Conservation (phyloP, 108 stramenopile genomes). For the Discostella stelligeroides region DNA sequence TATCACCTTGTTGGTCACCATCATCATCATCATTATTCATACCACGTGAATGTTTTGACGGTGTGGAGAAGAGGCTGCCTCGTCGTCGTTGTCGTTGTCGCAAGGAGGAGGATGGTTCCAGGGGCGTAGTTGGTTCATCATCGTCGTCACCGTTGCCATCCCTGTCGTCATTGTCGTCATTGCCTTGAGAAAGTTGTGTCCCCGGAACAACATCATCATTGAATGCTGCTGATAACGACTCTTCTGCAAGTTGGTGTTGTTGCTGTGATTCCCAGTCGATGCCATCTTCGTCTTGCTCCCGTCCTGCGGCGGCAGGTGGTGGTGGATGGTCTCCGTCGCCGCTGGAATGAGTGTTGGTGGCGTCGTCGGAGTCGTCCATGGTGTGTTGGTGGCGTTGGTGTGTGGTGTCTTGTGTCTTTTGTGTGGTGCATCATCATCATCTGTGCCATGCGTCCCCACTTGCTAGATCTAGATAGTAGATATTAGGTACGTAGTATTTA, state of each 20-base stretch:
- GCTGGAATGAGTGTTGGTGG: not conserved
- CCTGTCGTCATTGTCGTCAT: constrained; percentile 12
- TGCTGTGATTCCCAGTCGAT: not conserved
- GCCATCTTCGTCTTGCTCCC: too few relatives aligned
- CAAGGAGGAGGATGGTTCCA: not conserved
- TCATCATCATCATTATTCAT: not conserved
- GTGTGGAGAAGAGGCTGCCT: not conserved
- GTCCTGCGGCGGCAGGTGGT: too few relatives aligned
- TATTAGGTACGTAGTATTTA: too few relatives aligned
- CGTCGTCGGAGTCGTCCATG: constrained; percentile 7
- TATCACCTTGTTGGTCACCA: constrained; percentile 18
- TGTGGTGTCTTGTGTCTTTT: not conserved
- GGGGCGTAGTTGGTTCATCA: not conserved
- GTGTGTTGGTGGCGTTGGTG: not conserved
- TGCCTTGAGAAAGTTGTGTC: constrained; percentile 30
- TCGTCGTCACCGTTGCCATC: not conserved
- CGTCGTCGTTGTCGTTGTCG: constrained; percentile 2
- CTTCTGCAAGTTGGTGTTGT: too few relatives aligned
- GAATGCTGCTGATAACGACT: too few relatives aligned
- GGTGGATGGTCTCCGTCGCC: too few relatives aligned
- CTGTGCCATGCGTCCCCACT: too few relatives aligned
- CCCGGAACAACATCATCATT: constrained; percentile 32
- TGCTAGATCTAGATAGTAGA: too few relatives aligned
- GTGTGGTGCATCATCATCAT: too few relatives aligned
- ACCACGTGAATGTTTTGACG: not conserved